These are phyloP conservation scores for Sicyos baderoa DNA, from an alignment of 306 rosid species.

Conservation along the genomic window DNA sequence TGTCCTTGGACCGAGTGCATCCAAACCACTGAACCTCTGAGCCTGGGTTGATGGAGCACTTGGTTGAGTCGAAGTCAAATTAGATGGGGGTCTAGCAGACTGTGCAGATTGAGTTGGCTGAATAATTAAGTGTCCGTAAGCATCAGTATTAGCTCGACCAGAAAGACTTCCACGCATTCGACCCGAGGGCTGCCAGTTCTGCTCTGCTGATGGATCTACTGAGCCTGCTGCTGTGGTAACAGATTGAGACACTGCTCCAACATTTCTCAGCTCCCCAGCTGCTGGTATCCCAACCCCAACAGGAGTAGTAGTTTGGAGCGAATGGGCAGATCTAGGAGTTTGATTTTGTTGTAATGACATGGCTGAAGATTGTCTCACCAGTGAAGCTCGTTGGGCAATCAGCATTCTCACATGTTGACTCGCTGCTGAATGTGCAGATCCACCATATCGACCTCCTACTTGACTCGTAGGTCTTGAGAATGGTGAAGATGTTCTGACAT, in stretches of 20 bases:
- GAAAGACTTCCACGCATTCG: slow-evolving; percentile 86
- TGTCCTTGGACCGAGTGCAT: not conserved
- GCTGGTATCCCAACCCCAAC: not conserved
- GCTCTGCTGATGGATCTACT: slow-evolving; percentile 33
- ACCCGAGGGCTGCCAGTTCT: slow-evolving; percentile 49
- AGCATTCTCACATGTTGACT: no score
- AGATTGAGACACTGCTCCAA: slow-evolving; percentile 32
- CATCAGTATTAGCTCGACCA: slow-evolving; percentile 37
- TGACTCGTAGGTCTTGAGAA: no score
- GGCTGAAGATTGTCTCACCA: no score
- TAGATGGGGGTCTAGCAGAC: slow-evolving; percentile 23
- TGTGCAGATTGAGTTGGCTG: slow-evolving; percentile 46
- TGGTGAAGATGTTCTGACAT: no score
- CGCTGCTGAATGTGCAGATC: no score
- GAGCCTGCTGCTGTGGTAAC: slow-evolving; percentile 33
- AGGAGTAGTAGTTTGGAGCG: no score
- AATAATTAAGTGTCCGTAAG: slow-evolving; percentile 37
- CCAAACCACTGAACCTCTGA: not conserved
- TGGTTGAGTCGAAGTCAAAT: slow-evolving; percentile 21
- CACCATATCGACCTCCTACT: no score
- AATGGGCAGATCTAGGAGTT: no score
- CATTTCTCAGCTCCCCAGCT: slow-evolving; percentile 34
- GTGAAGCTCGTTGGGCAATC: no score
- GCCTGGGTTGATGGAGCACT: not conserved
- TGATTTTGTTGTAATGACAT: no score